These are phyloP conservation scores for Pythium pyrilobum DNA, from an alignment of 352 stramenopile species.

Conservation along the genomic window DNA sequence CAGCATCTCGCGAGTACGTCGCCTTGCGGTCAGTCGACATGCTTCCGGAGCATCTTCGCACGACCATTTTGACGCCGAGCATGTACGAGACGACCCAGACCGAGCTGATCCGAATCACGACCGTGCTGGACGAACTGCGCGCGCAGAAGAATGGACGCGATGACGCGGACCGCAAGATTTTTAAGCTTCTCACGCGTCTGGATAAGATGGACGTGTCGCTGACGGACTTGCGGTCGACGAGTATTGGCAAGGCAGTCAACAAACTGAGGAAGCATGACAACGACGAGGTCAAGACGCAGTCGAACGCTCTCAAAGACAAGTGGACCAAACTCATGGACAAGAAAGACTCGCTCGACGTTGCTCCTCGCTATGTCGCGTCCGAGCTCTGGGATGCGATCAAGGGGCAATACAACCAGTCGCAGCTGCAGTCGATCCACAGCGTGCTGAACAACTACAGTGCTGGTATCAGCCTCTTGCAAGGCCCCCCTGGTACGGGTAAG, in stretches of 20 bases:
- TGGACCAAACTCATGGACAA: conserved; percentile 75
- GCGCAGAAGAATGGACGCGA: conserved; percentile 20
- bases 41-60: conserved; percentile 73
- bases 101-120: conserved; percentile 60
- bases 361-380: conserved; percentile 53
- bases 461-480: conserved; percentile 90
- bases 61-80: conserved; percentile 74
- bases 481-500: conserved; percentile 94
- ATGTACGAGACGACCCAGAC: conserved; percentile 77
- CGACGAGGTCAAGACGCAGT: conserved; percentile 34
- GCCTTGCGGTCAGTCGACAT: conserved; percentile 79
- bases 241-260: conserved; percentile 82
- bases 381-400: conserved; percentile 75
- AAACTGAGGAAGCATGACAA: conserved; percentile 79
- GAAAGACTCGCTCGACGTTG: conserved; percentile 45
- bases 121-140: conserved; percentile 53
- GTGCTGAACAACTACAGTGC: conserved; percentile 85
- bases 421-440: conserved; percentile 84
- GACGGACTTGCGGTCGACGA: conserved; percentile 77
- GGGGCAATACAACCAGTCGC: conserved; percentile 78
- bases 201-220: conserved; percentile 70
- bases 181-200: conserved; percentile 62
- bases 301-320: conserved; percentile 62
- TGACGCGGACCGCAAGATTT: conserved; percentile 30
- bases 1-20: conserved; percentile 76